Percentiles rank a stretch among this genome's conserved stretches.
Conservation (phyloP, 116 monocot species). For the Trichopus zeylanicus region DNA sequence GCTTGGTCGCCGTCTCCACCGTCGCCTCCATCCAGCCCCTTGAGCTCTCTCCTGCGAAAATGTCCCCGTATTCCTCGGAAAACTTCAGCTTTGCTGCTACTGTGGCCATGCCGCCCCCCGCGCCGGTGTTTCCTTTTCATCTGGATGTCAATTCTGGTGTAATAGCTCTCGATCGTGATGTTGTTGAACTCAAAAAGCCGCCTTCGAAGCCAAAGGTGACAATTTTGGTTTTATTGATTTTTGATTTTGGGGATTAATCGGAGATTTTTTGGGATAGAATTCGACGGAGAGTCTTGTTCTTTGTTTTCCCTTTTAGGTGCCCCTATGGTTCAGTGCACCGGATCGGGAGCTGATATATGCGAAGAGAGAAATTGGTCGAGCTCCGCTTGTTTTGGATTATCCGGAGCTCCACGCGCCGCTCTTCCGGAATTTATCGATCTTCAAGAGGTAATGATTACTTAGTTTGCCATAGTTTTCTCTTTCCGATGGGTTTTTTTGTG, state of each 20-base stretch:
- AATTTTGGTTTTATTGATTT: background rate
- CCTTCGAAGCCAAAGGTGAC: background rate
- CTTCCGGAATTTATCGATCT: conserved; percentile 43
- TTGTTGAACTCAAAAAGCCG: background rate
- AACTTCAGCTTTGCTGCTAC: background rate
- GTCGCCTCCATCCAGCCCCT: background rate
- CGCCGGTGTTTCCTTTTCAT: background rate
- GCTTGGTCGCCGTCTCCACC: background rate
- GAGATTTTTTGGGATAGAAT: background rate
- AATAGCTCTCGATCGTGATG: background rate
- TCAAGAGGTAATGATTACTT: conserved; percentile 24
- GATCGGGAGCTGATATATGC: conserved; percentile 43
- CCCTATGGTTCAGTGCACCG: conserved; percentile 30
- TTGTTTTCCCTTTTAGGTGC: conserved; percentile 26
- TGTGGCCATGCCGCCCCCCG: background rate
- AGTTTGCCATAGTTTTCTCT: too few relatives aligned
- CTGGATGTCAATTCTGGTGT: background rate
- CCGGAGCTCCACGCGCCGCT: conserved; percentile 29
- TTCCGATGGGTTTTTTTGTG: too few relatives aligned
- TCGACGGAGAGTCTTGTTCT: too few relatives aligned
- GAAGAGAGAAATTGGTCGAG: conserved; percentile 40
- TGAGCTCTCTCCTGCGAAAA: background rate
- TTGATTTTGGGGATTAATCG: background rate
- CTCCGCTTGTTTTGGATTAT: conserved; percentile 26
- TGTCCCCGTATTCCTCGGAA: background rate